Conservation (phyloP, 768 basidiomycete species). For the Tricholoma terreum region DNA sequence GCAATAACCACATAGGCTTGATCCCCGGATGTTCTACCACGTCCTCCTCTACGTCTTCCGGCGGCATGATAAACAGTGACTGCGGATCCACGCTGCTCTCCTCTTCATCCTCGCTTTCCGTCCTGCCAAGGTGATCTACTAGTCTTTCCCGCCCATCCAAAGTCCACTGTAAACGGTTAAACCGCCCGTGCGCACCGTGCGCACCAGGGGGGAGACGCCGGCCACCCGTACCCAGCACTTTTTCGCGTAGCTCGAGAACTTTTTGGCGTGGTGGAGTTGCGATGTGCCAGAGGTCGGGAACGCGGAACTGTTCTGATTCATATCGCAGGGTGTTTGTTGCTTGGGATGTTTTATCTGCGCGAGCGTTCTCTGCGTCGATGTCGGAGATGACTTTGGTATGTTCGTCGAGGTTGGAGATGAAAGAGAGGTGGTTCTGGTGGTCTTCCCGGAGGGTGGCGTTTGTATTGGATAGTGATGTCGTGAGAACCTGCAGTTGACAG, state of each 20-base stretch:
- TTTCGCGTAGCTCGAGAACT: slow-evolving; percentile 61
- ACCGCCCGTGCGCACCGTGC: slow-evolving; percentile 56
- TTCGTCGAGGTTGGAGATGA: slow-evolving; percentile 44
- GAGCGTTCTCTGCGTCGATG: slow-evolving; percentile 48
- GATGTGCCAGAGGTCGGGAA: slow-evolving; percentile 64
- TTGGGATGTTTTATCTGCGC: slow-evolving; percentile 53
- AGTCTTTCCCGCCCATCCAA: slow-evolving; percentile 58
- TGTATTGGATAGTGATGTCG: slow-evolving; percentile 47
- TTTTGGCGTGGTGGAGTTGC: slow-evolving; percentile 59
- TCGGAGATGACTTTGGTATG: slow-evolving; percentile 46
- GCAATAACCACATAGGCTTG: slow-evolving; percentile 74
- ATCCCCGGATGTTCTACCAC: slow-evolving; percentile 56
- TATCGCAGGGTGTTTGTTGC: slow-evolving; percentile 68
- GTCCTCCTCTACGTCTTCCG: slow-evolving; percentile 48
- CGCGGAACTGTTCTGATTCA: slow-evolving; percentile 66
- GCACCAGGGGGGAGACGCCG: slow-evolving; percentile 46
- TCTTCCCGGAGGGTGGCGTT: slow-evolving; percentile 58
- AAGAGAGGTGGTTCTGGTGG: slow-evolving; percentile 49
- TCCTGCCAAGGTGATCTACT: slow-evolving; percentile 67
- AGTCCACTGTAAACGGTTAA: slow-evolving; percentile 68
- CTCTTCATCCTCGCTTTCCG: slow-evolving; percentile 76
- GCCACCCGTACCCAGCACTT: slow-evolving; percentile 63
- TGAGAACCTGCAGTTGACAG: slow-evolving; percentile 40
- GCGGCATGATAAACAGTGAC: slow-evolving; percentile 21
- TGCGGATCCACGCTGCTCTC: slow-evolving; percentile 43